Evolutionary conservation across 306 rosid species (phyloP).

Genomic region (Cucurbita argyrosperma): DNA sequence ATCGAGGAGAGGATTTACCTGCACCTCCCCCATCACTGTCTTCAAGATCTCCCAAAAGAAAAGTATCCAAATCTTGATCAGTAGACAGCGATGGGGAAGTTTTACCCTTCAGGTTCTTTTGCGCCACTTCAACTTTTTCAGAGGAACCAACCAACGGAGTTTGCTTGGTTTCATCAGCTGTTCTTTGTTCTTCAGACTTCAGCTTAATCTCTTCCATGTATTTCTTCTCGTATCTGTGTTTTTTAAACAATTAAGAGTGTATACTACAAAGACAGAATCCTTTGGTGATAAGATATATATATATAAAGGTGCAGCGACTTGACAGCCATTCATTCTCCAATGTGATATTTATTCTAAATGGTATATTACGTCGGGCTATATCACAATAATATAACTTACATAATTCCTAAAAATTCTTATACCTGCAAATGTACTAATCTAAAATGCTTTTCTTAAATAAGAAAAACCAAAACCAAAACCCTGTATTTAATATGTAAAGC

Average conservation of each 20-base stretch:
- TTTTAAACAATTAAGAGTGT: constrained; percentile 3
- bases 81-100: constrained; percentile 52
- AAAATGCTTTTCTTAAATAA: not conserved
- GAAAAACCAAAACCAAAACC: not conserved
- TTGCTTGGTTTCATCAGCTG: constrained; percentile 30
- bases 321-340: not conserved
- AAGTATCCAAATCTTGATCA: constrained; percentile 81
- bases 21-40: constrained; percentile 80
- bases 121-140: constrained; percentile 40
- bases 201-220: constrained; percentile 74
- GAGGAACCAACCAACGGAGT: constrained; percentile 27
- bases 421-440: not conserved
- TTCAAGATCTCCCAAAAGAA: constrained; percentile 95
- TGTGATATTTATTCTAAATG: not conserved
- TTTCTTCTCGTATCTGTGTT: constrained; percentile 60
- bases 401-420: not conserved
- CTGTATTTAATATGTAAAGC: not conserved
- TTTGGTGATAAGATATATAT: not conserved
- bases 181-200: constrained; percentile 44
- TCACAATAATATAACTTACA: not conserved
- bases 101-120: constrained; percentile 31
- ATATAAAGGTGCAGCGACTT: not conserved
- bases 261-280: not conserved
- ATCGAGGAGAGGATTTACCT: constrained; percentile 30
- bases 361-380: not conserved